Evolutionary conservation across 371 early-diverging fungal species (phyloP).

Genomic region (Aphelidium insulamus): DNA sequence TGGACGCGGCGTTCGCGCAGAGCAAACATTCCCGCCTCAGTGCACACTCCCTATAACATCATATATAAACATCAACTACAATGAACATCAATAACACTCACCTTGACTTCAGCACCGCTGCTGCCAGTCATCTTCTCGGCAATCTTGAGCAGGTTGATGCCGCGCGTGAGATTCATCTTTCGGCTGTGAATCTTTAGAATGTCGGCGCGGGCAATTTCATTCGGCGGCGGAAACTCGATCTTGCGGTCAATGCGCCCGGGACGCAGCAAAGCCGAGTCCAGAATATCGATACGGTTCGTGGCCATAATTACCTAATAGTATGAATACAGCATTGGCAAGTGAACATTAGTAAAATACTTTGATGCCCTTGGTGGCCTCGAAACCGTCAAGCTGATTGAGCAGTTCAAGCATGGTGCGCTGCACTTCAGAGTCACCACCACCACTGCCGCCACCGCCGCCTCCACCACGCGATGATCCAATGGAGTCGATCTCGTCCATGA

Average conservation of each 20-base stretch:
- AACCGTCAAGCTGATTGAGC: conserved; percentile 94
- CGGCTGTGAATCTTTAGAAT: conserved; percentile 98
- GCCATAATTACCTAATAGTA: conserved; percentile 83
- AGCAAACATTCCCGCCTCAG: conserved; percentile 99
- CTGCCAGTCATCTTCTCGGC: conserved; percentile 87
- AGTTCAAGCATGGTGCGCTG: conserved; percentile 81
- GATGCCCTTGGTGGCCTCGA: conserved; percentile 96
- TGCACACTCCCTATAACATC: conserved; percentile 64
- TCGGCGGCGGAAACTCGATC: conserved; percentile 99
- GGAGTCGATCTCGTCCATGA: conserved; percentile 99
- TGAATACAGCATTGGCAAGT: background rate
- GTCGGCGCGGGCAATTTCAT: conserved; percentile 87
- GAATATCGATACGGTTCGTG: conserved; percentile 98
- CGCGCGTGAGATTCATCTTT: conserved; percentile 97
- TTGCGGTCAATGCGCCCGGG: conserved; percentile 99
- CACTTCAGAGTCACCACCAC: conserved; percentile 92
- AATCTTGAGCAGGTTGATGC: conserved; percentile 90
- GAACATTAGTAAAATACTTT: conserved; percentile 24
- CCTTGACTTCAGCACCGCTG: conserved; percentile 96
- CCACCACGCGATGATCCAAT: conserved; percentile 92
- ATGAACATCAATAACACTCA: conserved; percentile 4
- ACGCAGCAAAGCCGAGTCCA: conserved; percentile 91
- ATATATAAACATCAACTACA: background rate
- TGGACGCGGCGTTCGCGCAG: conserved; percentile 96
- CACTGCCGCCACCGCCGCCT: conserved; percentile 40